Evolutionary conservation across 2,329 filamentous ascomycete species (phyloP), one percentile per base, ranked within the genome.

Genomic region (Herpotrichia juniperi): DNA sequence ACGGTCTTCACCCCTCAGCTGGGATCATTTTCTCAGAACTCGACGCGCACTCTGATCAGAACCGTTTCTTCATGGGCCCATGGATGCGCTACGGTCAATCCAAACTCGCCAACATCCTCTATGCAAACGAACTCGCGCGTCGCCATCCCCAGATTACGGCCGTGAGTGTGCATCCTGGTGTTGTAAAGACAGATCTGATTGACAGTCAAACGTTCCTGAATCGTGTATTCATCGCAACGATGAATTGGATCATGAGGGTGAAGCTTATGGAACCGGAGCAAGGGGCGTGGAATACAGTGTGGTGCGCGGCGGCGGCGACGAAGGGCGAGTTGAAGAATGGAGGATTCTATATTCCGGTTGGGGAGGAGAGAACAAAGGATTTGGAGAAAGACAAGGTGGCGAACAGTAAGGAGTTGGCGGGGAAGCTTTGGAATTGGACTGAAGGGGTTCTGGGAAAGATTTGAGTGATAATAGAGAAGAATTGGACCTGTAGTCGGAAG

Each of bases 61-160:
- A 58, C 61, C 47, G 46, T 44, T 32, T 48, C 45, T 8, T 57
- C 34, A 11, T 64, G 44, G 70, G 71, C 4, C 54, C 64, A 12
- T 73, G 65, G 50, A 49, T 54, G 3, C 71, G 78, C 9, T 81
- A 82, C 61, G 77, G 74, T 4, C 76, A 79, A 44, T 73, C 68
- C 46, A 81, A 81, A 56, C 67, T 81, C 4, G 78, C 79, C 7
- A 78, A 79, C 39, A 65, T 81, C 9, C 68, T 80, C 1, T 79
- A 73, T 52, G 66, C 75, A 0, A 50, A 62, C 1, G 66, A 75
- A 37, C 63, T 79, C n/a, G 74, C 76, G 4, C 51, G 59, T 12
- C 68, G 63, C 0, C 75, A 80, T 55, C 78, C 79, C 3, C 39
- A 61, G 2, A 70, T 81, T 52, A 76, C 67, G 1, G 61, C 62